A percentile compares a stretch with the other conserved stretches of the same genome.
Evolutionary conservation across 2,329 filamentous ascomycete species (phyloP).

Genomic region (Zasmidium cellare): DNA sequence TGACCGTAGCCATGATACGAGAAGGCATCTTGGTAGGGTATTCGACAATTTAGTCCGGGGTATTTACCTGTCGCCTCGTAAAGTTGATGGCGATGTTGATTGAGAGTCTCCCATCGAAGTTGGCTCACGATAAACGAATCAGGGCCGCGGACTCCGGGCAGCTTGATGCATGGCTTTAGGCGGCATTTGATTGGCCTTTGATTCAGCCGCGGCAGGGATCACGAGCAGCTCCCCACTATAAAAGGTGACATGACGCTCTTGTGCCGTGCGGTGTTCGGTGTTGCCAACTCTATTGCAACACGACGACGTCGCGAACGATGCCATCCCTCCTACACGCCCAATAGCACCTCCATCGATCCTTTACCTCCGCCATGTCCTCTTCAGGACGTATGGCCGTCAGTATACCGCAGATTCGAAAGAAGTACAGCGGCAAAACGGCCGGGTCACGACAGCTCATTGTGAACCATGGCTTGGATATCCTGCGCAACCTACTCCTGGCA

Average conservation of each 20-base stretch:
- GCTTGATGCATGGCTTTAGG: background rate
- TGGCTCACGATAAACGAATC: background rate
- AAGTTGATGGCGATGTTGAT: background rate
- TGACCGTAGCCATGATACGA: slow-evolving; percentile 1
- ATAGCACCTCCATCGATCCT: background rate
- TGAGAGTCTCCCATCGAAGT: too few relatives aligned
- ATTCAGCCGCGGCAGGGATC: background rate
- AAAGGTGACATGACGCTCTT: background rate
- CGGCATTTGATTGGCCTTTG: background rate
- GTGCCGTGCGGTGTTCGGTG: background rate
- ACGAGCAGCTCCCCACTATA: slow-evolving; percentile 1
- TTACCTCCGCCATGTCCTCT: background rate
- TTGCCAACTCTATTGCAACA: background rate
- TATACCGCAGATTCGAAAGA: slow-evolving; percentile 26
- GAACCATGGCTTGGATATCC: slow-evolving; percentile 28
- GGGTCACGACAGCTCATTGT: slow-evolving; percentile 27
- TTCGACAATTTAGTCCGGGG: too few relatives aligned
- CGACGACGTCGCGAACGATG: background rate
- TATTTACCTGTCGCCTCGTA: too few relatives aligned
- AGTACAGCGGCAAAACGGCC: slow-evolving; percentile 21
- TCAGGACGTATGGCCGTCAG: background rate
- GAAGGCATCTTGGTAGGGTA: background rate
- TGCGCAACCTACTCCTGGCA: slow-evolving; percentile 86
- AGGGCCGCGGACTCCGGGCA: background rate
- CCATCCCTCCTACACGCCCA: background rate